Evolutionary conservation across 2,329 filamentous ascomycete genomes (phyloP).

Genomic region (Aspergillus arachidicola): DNA sequence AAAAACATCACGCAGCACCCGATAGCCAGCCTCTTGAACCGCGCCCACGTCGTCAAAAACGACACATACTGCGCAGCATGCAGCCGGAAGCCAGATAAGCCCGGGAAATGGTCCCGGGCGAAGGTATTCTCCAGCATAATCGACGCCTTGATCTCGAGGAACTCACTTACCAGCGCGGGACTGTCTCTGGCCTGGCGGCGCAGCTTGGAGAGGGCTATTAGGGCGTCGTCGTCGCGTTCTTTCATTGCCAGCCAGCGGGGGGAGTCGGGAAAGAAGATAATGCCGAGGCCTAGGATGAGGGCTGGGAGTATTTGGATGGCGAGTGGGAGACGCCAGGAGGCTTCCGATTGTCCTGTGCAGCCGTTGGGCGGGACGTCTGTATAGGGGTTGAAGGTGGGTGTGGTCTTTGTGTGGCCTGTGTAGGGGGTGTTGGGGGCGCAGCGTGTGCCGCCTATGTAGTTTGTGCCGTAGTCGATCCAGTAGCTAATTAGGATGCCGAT

Average conservation of each 20-base stretch:
- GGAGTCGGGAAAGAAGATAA: slow-evolving; percentile 58
- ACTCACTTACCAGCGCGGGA: slow-evolving; percentile 53
- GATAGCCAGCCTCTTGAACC: slow-evolving; percentile 41
- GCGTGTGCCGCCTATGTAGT: slow-evolving; percentile 47
- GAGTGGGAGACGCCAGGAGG: slow-evolving; percentile 52
- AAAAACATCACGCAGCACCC: slow-evolving; percentile 46
- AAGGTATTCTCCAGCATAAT: slow-evolving; percentile 41
- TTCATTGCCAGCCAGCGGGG: slow-evolving; percentile 58
- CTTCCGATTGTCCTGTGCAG: slow-evolving; percentile 53
- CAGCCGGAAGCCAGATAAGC: slow-evolving; percentile 31
- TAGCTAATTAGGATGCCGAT: slow-evolving; percentile 42
- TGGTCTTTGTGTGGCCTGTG: slow-evolving; percentile 44
- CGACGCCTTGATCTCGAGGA: slow-evolving; percentile 52
- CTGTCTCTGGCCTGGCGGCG: slow-evolving; percentile 52
- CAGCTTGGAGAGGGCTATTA: slow-evolving; percentile 51
- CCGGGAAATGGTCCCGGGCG: slow-evolving; percentile 31
- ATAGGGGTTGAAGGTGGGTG: slow-evolving; percentile 44
- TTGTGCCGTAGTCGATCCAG: slow-evolving; percentile 49
- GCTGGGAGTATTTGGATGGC: slow-evolving; percentile 50
- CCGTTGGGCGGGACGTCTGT: slow-evolving; percentile 49
- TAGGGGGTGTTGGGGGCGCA: slow-evolving; percentile 54
- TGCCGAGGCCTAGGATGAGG: slow-evolving; percentile 41
- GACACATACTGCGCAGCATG: slow-evolving; percentile 40
- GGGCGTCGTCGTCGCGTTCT: slow-evolving; percentile 53
- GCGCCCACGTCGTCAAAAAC: slow-evolving; percentile 37